Base-by-base conservation (phyloP, 768 basidiomycete species). In the Mycena albidolilacea region DNA sequence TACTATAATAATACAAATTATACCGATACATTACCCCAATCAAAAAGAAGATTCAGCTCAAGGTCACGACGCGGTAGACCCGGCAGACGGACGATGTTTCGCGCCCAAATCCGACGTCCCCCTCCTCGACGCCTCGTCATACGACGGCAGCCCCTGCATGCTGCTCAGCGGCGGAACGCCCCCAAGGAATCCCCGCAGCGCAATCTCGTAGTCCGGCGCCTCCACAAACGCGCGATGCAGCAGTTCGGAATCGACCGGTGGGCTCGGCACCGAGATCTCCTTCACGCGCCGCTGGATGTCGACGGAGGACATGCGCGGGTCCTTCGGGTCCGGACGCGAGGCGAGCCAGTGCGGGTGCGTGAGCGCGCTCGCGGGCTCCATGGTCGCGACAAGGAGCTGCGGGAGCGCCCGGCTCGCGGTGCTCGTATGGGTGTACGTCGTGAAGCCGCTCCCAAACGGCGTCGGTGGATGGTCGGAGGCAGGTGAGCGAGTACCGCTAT, bases 141-240 rank as follows among this genome's bases (percentile, higher is more conserved):
- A 99, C 50, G 91, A 94, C 58, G 97, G 97, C 77, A 97, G 79
- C 7, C 94, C 95, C 37, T 84, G 86, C 85, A 92, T 87, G 77
- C 93, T 92, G 77, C 87, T 87, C 78, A 96, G 81, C 21, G 97
- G 96, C 12, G 94, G 91, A n/a, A 97, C 92, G 7, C 97, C 96
- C 4, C 96, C 97, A 35, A 97, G 86, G 82, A 97, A 97, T 11
- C 96, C 96, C 21, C 93, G 85, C 72, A 92, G 90, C 4, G 97
- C 95, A 57, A 95, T 87, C 23, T 89, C 88, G 80, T 99, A 98
- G 74, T 94, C 91, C 3, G 97, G 97, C 23, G 98, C 95, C 85
- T 88, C 90, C 76, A 88, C 94, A 77, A 90, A 92, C 60, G 90
- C 89, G 15, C 90, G 86, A 73, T 90, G 90, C 72, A 93, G 82